Conservation (phyloP, 2,329 filamentous ascomycete genomes). For the Ophidiomyces ophidiicola region DNA sequence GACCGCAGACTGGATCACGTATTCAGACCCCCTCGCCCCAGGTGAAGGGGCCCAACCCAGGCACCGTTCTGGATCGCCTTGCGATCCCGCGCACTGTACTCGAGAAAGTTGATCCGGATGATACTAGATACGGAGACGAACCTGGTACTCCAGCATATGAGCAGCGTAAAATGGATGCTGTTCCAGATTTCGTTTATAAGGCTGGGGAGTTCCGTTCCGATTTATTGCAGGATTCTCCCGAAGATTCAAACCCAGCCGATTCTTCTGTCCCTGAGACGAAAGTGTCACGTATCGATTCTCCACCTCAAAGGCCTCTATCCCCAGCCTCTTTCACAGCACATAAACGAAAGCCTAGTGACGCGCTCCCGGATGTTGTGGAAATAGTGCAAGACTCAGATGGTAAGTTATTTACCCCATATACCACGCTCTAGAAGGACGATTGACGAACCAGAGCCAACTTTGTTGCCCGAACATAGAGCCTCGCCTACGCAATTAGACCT, state of each 20-base stretch:
- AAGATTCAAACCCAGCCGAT: neutral
- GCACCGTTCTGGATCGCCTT: conserved; percentile 45
- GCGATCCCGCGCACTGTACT: conserved; percentile 49
- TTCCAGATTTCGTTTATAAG: conserved; percentile 46
- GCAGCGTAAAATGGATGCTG: conserved; percentile 45
- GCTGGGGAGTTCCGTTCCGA: conserved; percentile 17
- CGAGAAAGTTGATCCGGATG: conserved; percentile 47
- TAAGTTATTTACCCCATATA: conserved; percentile 35
- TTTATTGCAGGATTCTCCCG: neutral
- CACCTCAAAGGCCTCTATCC: conserved; percentile 23
- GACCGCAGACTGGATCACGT: conserved; percentile 35
- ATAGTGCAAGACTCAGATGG: conserved; percentile 40
- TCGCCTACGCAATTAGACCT: conserved; percentile 31
- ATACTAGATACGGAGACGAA: conserved; percentile 48
- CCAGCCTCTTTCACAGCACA: conserved; percentile 22
- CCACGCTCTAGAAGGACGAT: conserved; percentile 40
- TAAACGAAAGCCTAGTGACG: conserved; percentile 31
- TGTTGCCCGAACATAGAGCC: conserved; percentile 40
- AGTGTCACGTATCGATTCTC: conserved; percentile 33
- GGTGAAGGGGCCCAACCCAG: conserved; percentile 42
- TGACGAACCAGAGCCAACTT: conserved; percentile 51
- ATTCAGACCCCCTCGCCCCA: conserved; percentile 51
- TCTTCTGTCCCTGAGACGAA: conserved; percentile 33
- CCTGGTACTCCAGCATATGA: conserved; percentile 49
- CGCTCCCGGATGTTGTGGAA: conserved; percentile 34